phyloP scores from a whole-genome alignment of 805 yeast genomes.

The Kockiozyma suomiensis region DNA sequence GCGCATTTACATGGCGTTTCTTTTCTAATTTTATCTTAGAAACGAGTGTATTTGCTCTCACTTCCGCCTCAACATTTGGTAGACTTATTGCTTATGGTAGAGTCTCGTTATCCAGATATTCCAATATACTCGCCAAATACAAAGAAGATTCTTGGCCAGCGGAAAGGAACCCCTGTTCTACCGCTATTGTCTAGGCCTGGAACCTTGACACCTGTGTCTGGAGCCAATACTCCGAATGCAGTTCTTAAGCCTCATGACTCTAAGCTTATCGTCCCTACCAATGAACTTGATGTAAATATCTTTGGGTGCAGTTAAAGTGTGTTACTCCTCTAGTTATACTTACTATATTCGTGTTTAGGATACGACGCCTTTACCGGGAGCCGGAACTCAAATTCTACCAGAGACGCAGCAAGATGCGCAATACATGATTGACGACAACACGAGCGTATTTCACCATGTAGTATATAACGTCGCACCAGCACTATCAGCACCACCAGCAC shows the following conservation, averaged over 20 bases:
- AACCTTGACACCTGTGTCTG: slow-evolving; percentile 40
- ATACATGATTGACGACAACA: slow-evolving; percentile 42
- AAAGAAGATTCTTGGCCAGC: slow-evolving; percentile 34
- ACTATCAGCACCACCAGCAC: too few species aligned
- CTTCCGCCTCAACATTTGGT: slow-evolving; percentile 47
- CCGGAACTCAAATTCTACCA: slow-evolving; percentile 41
- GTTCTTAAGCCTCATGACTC: background rate
- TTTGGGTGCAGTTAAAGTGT: background rate
- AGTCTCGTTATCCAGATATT: slow-evolving; percentile 43
- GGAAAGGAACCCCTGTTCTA: slow-evolving; percentile 1
- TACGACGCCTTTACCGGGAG: slow-evolving; percentile 31
- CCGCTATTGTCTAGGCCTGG: background rate
- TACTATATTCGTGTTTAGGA: slow-evolving; percentile 29
- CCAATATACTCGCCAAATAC: slow-evolving; percentile 47
- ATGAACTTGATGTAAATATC: slow-evolving; percentile 9
- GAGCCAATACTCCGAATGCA: slow-evolving; percentile 13
- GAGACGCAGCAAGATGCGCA: slow-evolving; percentile 40
- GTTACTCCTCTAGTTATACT: background rate
- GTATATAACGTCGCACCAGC: slow-evolving; percentile 31
- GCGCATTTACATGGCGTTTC: background rate
- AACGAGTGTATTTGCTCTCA: slow-evolving; percentile 45
- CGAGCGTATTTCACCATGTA: slow-evolving; percentile 44
- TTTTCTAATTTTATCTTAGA: slow-evolving; percentile 18
- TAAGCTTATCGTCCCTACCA: background rate
- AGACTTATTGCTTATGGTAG: slow-evolving; percentile 46